Evolutionary conservation across 768 basidiomycete species (phyloP), one percentile per base, ranked within the genome.

Genomic region (Antrodiella citrinella): DNA sequence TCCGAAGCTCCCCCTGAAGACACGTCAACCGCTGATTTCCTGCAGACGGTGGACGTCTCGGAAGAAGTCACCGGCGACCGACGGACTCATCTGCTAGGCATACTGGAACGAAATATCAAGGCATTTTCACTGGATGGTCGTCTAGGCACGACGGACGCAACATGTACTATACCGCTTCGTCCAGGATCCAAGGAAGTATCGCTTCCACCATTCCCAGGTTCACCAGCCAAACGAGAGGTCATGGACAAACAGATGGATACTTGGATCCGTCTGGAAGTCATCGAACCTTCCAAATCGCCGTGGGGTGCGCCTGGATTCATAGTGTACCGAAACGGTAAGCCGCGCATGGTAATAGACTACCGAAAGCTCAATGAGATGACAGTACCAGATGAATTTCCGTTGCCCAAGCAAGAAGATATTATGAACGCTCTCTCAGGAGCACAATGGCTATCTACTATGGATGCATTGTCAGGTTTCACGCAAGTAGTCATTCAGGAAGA

Each of bases 391-490:
- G 56, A 54, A 42, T 51, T 65, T 49, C 65, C 50, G 38, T 23
- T 58, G 13, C 45, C 56, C 2, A 12, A 60, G 42, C 48, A 58
- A 52, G 30, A 55, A 45, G 40, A 61, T 55, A 58, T 51, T 7
- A 50, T 58, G 2, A 43, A 55, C 7, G 56, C 60, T 9, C 59
- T 64, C 0, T 57, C 58, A 50, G 65, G 57, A 11, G 51, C 60
- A 0, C 62, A 54, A 35, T 49, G 41, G 10, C 51, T 74, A 1
- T 61, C 67, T 0, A 59, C 68, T 0, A 51, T 73, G 4, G 69
- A 72, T 54, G 66, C 68, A 0, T 47, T 69, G 0, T 60, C 72
- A 0, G 69, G 72, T 9, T 76, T 73, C 48, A 71, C 67, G 0
- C 74, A 76, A 50, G 50, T 72, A 0, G 56, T 61, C 35, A 61